Base-by-base conservation (phyloP, 2,329 filamentous ascomycete species). In the Falciphora oryzae region DNA sequence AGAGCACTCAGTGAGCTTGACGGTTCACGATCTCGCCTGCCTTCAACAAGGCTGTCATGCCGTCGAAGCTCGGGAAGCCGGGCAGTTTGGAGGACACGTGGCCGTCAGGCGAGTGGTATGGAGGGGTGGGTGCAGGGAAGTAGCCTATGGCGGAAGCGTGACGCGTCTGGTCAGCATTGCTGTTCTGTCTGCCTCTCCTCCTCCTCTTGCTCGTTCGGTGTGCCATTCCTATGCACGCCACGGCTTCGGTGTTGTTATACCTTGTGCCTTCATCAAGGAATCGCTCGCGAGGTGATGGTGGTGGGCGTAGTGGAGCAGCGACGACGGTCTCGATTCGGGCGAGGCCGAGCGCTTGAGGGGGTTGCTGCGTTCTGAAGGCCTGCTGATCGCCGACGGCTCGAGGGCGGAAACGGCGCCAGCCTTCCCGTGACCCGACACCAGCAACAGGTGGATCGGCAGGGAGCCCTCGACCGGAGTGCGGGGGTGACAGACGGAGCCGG, bases 21-120 rank as follows among this genome's bases (percentile, higher is more conserved):
- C 80, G 79, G 65, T 82, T 81, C 56, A 87, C 83, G 66, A 88
- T 83, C 68, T 87, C 85, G 38, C 85, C 84, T 13, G 85, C 85
- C 66, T 78, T 79, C 1, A 88, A 72, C 14, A 88, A 74, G 8
- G 85, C 85, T 66, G 79, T 85, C 75, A 88, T 84, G 2, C 85
- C 85, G 66, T 88, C 85, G 27, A 87, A 73, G 4, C 73, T 71
- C 6, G 67, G 68, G 4, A 75, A 74, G 2, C 69, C 72, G 22
- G 62, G 56, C 8, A 63, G 50, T n/a, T 31, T 62, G 60, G 35
- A n/a, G 22, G 44, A 22, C n/a, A 50, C 50, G 25, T 57, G 27
- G 50, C 61, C 53, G 61, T 53, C 44, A 7, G 44, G 44, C 22
- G 44, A 53, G 44, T 53, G 44, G 44, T n/a, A 53, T 53, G 22